Percentiles rank a stretch among this genome's conserved stretches.
These are phyloP conservation scores for Ascochyta pisi DNA, from an alignment of 2,329 filamentous ascomycete species.

Conservation along the genomic window DNA sequence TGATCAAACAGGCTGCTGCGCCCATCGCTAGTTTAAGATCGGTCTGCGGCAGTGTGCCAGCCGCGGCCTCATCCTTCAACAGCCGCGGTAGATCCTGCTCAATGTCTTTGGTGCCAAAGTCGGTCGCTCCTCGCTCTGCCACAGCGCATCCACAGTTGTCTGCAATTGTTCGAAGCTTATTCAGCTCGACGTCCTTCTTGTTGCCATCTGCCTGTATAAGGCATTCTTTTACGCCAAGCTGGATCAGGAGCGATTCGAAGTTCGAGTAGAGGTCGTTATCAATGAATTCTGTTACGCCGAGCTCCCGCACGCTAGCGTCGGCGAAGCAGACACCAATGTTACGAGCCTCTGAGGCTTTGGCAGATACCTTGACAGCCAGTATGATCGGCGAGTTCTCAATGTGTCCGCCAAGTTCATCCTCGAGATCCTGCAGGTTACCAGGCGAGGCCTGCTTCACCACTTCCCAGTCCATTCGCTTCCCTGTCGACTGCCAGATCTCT, in stretches of 20 bases:
- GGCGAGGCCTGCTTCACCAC: conserved; percentile 88
- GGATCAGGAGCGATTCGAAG: conserved; percentile 94
- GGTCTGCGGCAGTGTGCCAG: conserved; percentile 81
- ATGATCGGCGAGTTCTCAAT: conserved; percentile 94
- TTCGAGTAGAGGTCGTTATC: conserved; percentile 99
- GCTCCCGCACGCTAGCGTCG: conserved; percentile 92
- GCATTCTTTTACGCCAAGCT: conserved; percentile 94
- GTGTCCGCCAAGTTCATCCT: conserved; percentile 88
- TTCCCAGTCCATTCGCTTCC: conserved; percentile 86
- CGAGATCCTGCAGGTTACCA: conserved; percentile 94
- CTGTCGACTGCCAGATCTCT: conserved; percentile 83
- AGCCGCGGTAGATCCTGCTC: conserved; percentile 91
- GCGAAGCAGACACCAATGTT: conserved; percentile 96
- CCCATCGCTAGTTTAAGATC: conserved; percentile 97
- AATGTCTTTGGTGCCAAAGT: conserved; percentile 90
- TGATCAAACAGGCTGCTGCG: conserved; percentile 89
- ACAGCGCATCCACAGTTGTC: conserved; percentile 92
- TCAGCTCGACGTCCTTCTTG: conserved; percentile 85
- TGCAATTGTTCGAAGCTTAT: conserved; percentile 86
- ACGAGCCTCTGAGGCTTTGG: conserved; percentile 84
- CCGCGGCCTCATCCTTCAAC: conserved; percentile 83
- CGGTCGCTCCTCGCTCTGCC: conserved; percentile 75
- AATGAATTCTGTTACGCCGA: conserved; percentile 97
- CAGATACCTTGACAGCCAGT: conserved; percentile 88
- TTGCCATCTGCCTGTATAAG: conserved; percentile 79